phyloP scores from a whole-genome alignment of 1,139 yeast genomes.

The Scheffersomyces stambukii region DNA sequence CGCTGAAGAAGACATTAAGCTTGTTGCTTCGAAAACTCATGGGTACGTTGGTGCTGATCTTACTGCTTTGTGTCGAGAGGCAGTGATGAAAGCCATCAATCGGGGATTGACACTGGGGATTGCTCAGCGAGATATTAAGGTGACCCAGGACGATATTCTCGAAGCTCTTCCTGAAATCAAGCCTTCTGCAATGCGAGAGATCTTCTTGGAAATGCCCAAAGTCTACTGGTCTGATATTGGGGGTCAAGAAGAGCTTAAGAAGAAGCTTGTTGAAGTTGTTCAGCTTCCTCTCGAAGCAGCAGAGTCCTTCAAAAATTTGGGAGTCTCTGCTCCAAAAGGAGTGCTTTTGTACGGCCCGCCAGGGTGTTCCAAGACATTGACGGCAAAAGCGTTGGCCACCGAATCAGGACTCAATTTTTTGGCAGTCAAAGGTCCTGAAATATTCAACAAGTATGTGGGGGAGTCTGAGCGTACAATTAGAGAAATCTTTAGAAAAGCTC shows the following conservation, averaged over 20 bases:
- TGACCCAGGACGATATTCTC: slow-evolving; percentile 51
- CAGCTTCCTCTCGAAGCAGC: slow-evolving; percentile 87
- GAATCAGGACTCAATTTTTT: slow-evolving; percentile 90
- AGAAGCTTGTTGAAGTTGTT: slow-evolving; percentile 80
- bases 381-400: slow-evolving; percentile 93
- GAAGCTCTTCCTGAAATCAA: slow-evolving; percentile 71
- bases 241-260: slow-evolving; percentile 82
- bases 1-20: slow-evolving; percentile 46
- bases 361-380: slow-evolving; percentile 90
- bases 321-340: slow-evolving; percentile 89
- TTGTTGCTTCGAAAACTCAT: slow-evolving; percentile 62
- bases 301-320: slow-evolving; percentile 68
- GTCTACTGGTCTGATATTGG: slow-evolving; percentile 95
- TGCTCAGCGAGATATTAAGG: slow-evolving; percentile 23
- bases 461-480: slow-evolving; percentile 88
- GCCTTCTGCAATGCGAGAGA: slow-evolving; percentile 97
- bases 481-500: slow-evolving; percentile 85
- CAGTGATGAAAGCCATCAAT: slow-evolving; percentile 79
- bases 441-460: slow-evolving; percentile 91
- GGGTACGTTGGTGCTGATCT: slow-evolving; percentile 79
- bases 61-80: slow-evolving; percentile 80
- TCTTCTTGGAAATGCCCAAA: slow-evolving; percentile 88
- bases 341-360: slow-evolving; percentile 92
- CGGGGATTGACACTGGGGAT: slow-evolving; percentile 37
- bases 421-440: slow-evolving; percentile 95